Conservation (phyloP, 768 basidiomycete genomes). For the Cubamyces sp. region DNA sequence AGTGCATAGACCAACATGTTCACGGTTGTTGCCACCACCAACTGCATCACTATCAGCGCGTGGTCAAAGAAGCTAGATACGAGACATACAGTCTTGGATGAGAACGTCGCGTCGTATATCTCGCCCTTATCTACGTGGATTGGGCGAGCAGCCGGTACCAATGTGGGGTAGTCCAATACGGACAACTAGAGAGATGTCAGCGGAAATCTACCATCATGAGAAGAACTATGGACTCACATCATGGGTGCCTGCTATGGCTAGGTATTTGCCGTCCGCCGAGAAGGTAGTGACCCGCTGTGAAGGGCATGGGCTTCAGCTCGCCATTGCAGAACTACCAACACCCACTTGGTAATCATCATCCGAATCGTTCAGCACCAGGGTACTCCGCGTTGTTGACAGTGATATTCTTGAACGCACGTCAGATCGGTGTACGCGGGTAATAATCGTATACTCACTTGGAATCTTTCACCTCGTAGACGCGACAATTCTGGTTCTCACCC, state of each 20-base stretch:
- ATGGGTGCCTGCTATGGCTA: slow-evolving; percentile 76
- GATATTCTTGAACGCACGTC: slow-evolving; percentile 48
- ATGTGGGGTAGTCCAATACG: slow-evolving; percentile 32
- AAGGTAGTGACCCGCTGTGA: slow-evolving; percentile 87
- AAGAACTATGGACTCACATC: slow-evolving; percentile 46
- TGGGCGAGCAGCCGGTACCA: slow-evolving; percentile 46
- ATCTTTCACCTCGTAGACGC: slow-evolving; percentile 63
- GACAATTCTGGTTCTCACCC: slow-evolving; percentile 84
- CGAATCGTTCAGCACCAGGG: slow-evolving; percentile 58
- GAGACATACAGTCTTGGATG: slow-evolving; percentile 56
- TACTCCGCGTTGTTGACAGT: slow-evolving; percentile 56
- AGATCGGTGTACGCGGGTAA: neutral
- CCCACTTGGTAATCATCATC: slow-evolving; percentile 85
- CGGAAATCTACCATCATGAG: neutral
- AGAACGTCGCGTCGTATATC: slow-evolving; percentile 87
- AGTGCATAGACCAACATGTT: slow-evolving; percentile 66
- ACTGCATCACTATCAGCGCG: slow-evolving; percentile 41
- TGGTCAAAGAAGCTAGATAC: neutral
- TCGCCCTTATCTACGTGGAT: slow-evolving; percentile 68
- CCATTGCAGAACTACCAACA: neutral
- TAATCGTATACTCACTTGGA: slow-evolving; percentile 50
- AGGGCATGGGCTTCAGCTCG: slow-evolving; percentile 7
- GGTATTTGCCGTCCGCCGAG: slow-evolving; percentile 64
- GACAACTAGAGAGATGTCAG: slow-evolving; percentile 25
- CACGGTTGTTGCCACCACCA: slow-evolving; percentile 67